Conservation (phyloP, 139 green algal species). For the Coccomyxa sp. region DNA sequence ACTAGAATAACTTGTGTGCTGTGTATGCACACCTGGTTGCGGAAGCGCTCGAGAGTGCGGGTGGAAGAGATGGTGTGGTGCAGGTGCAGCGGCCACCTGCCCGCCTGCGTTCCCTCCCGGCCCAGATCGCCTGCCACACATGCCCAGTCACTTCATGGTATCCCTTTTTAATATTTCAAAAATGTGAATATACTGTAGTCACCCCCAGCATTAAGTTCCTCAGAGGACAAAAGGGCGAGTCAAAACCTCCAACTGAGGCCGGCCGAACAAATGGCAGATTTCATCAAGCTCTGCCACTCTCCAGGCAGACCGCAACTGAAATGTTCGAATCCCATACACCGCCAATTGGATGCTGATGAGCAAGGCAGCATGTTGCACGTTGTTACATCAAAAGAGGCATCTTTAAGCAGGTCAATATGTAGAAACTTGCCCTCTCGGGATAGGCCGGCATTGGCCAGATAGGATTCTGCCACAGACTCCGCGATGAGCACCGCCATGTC, state of each 20-base stretch:
- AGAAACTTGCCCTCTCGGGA: not conserved
- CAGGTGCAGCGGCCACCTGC: conserved; percentile 33
- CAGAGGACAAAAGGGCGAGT: not conserved
- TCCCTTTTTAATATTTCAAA: not conserved
- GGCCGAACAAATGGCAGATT: not conserved
- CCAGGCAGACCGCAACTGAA: not conserved
- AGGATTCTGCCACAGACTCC: conserved; percentile 39
- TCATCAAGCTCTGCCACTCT: not conserved
- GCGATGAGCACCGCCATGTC: conserved; percentile 44
- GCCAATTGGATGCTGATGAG: no score
- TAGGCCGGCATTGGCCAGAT: conserved; percentile 30
- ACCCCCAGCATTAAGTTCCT: not conserved
- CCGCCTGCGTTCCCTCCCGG: not conserved
- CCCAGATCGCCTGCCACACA: conserved; percentile 1
- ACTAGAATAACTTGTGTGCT: no score
- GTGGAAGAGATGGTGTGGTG: conserved; percentile 41
- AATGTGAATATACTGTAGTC: not conserved
- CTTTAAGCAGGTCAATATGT: not conserved
- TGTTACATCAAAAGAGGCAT: no score
- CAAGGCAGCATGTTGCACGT: no score
- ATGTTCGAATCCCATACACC: no score
- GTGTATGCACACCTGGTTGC: conserved; percentile 27
- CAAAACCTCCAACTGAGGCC: not conserved
- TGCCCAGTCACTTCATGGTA: not conserved
- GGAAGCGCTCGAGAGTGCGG: conserved; percentile 48